Evolutionary conservation across 305 asterid genomes (phyloP).

Genomic region (Solanum hybrid): DNA sequence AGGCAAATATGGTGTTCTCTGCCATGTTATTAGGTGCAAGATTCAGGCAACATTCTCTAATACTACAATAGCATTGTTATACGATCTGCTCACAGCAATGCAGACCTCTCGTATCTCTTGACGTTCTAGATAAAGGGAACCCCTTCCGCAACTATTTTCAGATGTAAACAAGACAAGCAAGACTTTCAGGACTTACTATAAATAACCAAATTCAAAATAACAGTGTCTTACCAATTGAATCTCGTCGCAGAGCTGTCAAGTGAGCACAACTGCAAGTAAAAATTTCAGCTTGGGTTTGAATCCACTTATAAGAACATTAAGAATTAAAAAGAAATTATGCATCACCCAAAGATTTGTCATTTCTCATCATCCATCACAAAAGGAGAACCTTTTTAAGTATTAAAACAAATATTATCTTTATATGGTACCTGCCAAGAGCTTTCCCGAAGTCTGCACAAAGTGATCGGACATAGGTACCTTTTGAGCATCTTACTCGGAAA

Average conservation of each 20-base stretch:
- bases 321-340: neutral
- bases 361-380: neutral
- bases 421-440: constrained; percentile 63
- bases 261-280: constrained; percentile 70
- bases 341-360: neutral
- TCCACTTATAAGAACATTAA: neutral
- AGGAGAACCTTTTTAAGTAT: neutral
- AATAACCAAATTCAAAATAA: neutral
- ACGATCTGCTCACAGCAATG: neutral
- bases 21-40: neutral
- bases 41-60: neutral
- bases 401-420: neutral
- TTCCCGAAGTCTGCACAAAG: constrained; percentile 92
- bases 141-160: neutral
- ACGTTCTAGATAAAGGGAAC: neutral
- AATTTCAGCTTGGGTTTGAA: neutral
- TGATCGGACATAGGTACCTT: constrained; percentile 83
- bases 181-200: neutral
- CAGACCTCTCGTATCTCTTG: neutral
- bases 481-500: constrained; percentile 78
- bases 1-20: neutral
- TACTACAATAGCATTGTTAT: neutral
- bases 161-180: neutral
- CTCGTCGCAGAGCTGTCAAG: constrained; percentile 81
- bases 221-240: constrained; percentile 60